These are phyloP conservation scores for Colletotrichum zoysiae DNA, from an alignment of 2,329 filamentous ascomycete species.

Conservation along the genomic window DNA sequence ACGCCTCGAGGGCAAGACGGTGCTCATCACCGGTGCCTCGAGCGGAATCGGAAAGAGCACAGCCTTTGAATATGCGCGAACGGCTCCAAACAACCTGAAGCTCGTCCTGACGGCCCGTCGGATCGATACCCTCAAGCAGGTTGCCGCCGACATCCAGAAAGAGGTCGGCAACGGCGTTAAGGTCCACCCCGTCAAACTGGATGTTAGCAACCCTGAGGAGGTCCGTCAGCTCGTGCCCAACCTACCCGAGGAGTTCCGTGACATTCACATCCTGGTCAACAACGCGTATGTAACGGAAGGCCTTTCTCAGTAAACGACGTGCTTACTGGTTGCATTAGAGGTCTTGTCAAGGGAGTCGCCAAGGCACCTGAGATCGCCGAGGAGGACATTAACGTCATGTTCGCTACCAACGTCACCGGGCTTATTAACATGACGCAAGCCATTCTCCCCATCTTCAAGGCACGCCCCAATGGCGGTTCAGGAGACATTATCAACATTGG, in stretches of 20 bases:
- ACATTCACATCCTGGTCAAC: slow-evolving; percentile 92
- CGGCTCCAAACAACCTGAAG: slow-evolving; percentile 81
- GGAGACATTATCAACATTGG: slow-evolving; percentile 97
- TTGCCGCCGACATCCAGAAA: slow-evolving; percentile 80
- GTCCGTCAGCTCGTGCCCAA: slow-evolving; percentile 78
- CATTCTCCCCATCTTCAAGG: slow-evolving; percentile 84
- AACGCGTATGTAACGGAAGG: slow-evolving; percentile 80
- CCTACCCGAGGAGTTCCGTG: slow-evolving; percentile 84
- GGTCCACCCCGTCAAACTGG: slow-evolving; percentile 85
- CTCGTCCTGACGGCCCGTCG: slow-evolving; percentile 91
- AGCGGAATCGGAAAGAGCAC: slow-evolving; percentile 88
- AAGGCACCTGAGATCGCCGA: slow-evolving; percentile 85
- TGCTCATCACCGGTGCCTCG: slow-evolving; percentile 91
- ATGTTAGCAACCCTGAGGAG: slow-evolving; percentile 85
- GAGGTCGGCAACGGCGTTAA: slow-evolving; percentile 85
- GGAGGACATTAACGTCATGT: slow-evolving; percentile 89
- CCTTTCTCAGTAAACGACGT: neutral
- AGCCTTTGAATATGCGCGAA: slow-evolving; percentile 93
- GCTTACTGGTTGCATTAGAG: slow-evolving; percentile 62
- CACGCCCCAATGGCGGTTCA: slow-evolving; percentile 78
- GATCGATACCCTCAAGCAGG: slow-evolving; percentile 79
- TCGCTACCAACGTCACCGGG: slow-evolving; percentile 92
- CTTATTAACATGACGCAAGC: slow-evolving; percentile 98
- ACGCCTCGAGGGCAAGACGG: slow-evolving; percentile 92
- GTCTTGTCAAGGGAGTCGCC: slow-evolving; percentile 89